Conservation (phyloP, 73 alveolate species). For the Diophrys sp. region DNA sequence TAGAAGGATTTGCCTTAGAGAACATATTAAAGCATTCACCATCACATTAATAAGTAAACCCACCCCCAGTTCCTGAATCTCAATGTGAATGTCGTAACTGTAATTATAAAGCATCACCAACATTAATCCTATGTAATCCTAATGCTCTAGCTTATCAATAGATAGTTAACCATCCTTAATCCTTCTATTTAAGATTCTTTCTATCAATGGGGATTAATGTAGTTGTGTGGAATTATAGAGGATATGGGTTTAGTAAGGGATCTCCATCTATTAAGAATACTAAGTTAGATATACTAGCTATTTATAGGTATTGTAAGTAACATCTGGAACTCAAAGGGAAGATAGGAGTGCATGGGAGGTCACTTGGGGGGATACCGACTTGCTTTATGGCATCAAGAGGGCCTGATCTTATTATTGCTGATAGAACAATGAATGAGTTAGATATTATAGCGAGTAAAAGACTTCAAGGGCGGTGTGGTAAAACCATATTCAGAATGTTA, state of each 20-base stretch:
- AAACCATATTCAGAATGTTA: neutral
- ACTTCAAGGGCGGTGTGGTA: slow-evolving; percentile 18
- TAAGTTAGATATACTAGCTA: slow-evolving; percentile 50
- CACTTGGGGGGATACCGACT: slow-evolving; percentile 79
- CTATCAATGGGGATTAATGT: slow-evolving; percentile 66
- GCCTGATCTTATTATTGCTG: slow-evolving; percentile 64
- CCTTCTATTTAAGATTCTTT: slow-evolving; percentile 38
- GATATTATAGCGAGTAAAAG: slow-evolving; percentile 22
- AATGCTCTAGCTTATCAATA: slow-evolving; percentile 79
- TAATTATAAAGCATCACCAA: slow-evolving; percentile 26
- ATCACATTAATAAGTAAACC: neutral
- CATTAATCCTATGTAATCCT: slow-evolving; percentile 80
- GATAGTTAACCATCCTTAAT: slow-evolving; percentile 39
- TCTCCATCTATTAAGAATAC: slow-evolving; percentile 42
- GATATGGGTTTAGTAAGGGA: slow-evolving; percentile 71
- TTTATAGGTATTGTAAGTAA: slow-evolving; percentile 13
- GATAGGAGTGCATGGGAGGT: slow-evolving; percentile 71
- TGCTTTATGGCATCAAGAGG: slow-evolving; percentile 58
- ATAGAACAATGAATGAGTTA: slow-evolving; percentile 62
- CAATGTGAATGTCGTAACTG: neutral
- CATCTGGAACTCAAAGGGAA: slow-evolving; percentile 47
- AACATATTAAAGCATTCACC: too few relatives aligned
- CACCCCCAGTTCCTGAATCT: neutral
- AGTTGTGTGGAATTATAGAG: slow-evolving; percentile 75
- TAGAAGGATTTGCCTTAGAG: too few relatives aligned